These are phyloP conservation scores for Cudoniella acicularis DNA, from an alignment of 495 filamentous ascomycete genomes.

Conservation along the genomic window DNA sequence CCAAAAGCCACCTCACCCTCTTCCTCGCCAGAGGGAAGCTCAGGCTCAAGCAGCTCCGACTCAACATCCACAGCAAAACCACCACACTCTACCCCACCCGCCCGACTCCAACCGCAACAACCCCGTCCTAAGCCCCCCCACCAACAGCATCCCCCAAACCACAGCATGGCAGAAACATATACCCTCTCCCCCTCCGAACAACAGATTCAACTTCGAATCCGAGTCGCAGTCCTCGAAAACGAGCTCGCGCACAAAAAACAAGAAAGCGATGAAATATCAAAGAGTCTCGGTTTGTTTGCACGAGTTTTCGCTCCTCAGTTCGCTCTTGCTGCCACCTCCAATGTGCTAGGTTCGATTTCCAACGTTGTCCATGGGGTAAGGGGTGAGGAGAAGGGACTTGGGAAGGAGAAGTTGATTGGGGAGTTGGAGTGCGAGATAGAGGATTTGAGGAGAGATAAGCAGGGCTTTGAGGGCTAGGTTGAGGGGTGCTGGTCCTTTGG, in stretches of 20 bases:
- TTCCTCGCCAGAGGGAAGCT: too few relatives aligned
- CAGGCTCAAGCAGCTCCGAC: too few relatives aligned
- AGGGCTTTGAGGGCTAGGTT: neutral
- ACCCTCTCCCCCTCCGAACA: too few relatives aligned
- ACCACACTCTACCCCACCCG: too few relatives aligned
- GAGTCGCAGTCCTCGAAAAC: constrained; percentile 22
- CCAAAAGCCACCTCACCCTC: too few relatives aligned
- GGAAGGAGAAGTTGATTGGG: neutral
- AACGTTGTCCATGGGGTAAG: neutral
- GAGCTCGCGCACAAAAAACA: constrained; percentile 10
- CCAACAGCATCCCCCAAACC: too few relatives aligned
- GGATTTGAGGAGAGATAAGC: constrained; percentile 12
- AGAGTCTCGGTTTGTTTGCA: constrained; percentile 4
- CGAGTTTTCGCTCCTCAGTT: neutral
- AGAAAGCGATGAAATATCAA: constrained; percentile 6
- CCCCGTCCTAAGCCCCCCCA: too few relatives aligned
- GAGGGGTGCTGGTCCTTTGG: neutral
- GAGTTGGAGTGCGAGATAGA: constrained; percentile 12
- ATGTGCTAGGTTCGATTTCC: neutral
- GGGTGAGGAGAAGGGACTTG: neutral
- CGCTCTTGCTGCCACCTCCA: neutral
- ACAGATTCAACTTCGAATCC: constrained; percentile 7
- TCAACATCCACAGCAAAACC: too few relatives aligned
- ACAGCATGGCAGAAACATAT: too few relatives aligned
- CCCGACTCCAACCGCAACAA: too few relatives aligned